phyloP scores from a whole-genome alignment of 108 stramenopile species.

The Halocafeteria seosinensis region DNA sequence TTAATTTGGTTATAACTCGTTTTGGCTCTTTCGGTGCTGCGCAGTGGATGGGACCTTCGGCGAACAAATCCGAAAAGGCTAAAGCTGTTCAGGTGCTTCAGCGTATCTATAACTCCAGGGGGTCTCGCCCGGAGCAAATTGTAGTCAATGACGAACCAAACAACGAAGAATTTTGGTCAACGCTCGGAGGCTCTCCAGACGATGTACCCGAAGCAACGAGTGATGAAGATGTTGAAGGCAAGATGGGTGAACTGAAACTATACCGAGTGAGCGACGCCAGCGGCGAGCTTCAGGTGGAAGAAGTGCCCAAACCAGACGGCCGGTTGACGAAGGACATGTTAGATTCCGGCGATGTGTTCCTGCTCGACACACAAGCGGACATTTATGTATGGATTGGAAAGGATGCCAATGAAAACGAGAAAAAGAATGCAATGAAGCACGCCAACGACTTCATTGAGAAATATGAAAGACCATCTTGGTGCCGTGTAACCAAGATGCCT shows the following conservation, averaged over 20 bases:
- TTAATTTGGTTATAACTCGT: no score
- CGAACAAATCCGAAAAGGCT: slow-evolving; percentile 47
- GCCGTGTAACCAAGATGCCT: no score
- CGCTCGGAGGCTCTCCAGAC: slow-evolving; percentile 49
- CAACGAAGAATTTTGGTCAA: slow-evolving; percentile 54
- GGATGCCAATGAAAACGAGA: neutral
- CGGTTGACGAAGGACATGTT: slow-evolving; percentile 21
- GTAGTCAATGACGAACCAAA: slow-evolving; percentile 27
- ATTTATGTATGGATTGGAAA: slow-evolving; percentile 57
- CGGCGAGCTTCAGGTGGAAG: slow-evolving; percentile 28
- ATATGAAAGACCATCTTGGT: neutral
- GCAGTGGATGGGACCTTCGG: slow-evolving; percentile 44
- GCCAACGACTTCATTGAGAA: neutral
- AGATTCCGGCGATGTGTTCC: slow-evolving; percentile 38
- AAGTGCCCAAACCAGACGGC: slow-evolving; percentile 36
- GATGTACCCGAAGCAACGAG: slow-evolving; percentile 29
- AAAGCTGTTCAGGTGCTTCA: slow-evolving; percentile 41
- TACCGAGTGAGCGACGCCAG: slow-evolving; percentile 12
- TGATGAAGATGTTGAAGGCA: slow-evolving; percentile 11
- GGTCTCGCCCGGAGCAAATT: slow-evolving; percentile 25
- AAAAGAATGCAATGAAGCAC: neutral
- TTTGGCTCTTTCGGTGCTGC: no score
- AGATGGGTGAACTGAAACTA: slow-evolving; percentile 29
- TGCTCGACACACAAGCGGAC: slow-evolving; percentile 51
- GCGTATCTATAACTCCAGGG: slow-evolving; percentile 42